Base-by-base conservation (phyloP, 1,139 yeast genomes). In the Nakaseomyces uthaithaninus region DNA sequence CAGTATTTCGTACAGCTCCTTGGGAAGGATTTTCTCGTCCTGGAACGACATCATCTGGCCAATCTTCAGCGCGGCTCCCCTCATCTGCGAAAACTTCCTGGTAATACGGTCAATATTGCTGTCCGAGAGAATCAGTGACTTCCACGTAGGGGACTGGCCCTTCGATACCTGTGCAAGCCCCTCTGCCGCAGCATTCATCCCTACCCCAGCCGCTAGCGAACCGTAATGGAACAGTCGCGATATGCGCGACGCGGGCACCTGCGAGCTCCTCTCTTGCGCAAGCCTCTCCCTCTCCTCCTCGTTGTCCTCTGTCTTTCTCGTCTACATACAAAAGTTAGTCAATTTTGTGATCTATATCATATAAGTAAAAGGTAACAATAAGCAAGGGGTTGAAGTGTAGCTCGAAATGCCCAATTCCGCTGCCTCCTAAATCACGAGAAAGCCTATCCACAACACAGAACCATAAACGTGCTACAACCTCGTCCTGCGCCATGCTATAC, bases 1-100 rank as follows among this genome's bases (percentile, higher is more conserved):
- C 51, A 91, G 66, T 34, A 91, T 78, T 51, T 78, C 75, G 52
- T 87, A 94, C 45, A 91, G 74, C 56, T 89, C 96, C 26, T 74
- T 72, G 1, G 98, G 97, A 36, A 91, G 66, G 24, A 91, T 76
- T 27, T 84, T 72, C 43, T 83, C 76, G 61, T 84, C 98, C 63
- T 91, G 98, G 61, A 91, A 89, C 2, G 95, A 85, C 61, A 93
- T 67, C 80, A 91, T 76, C 64, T 91, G 99, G 12, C 98, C 99
- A 41, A 91, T 74, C 59, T 91, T 91, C 54, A 91, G 70, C 2
- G 98, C 99, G 2, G 98, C 99, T 11, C 99, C 99, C 57, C 99
- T 74, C 99, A 91, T 91, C 57, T 84, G 79, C 40, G 93, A 78
- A 53, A 91, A 77, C 60, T 86, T 87, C 50, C 74, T 77, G 12